Base-by-base conservation (phyloP, 2,329 filamentous ascomycete genomes). In the Ascochyta pisi region DNA sequence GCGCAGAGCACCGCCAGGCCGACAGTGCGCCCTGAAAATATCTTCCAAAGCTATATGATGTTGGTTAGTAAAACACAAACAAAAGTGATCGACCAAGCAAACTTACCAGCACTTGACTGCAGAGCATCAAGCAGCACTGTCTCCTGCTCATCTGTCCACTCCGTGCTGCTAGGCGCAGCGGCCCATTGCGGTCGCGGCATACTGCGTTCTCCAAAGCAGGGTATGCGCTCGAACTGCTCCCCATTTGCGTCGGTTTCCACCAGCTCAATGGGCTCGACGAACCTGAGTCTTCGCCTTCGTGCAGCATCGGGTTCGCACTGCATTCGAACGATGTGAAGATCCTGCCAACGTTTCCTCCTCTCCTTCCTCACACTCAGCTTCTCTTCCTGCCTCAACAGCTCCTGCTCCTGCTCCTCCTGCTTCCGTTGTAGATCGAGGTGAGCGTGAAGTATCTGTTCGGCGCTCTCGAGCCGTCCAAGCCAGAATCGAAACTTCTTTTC, bases 171-270 rank as follows among this genome's bases (percentile, higher is more conserved):
- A 51, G n/a, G 35, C 15, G 62, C 49, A 1, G 63, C 52, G 12
- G 45, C 26, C 19, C 56, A 51, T 27, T 50, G 56, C 9, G 54
- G 50, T 2, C 60, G 64, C 7, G 58, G 69, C 35, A 62, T 62
- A 3, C 63, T 68, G n/a, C 74, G 73, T 13, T 71, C 40, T 5
- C 65, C 70, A 57, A 81, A 77, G 5, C 76, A 51, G 1, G 73
- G 61, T 1, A 77, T 39, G 5, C 79, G 76, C 45, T 77, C 72
- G 44, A 80, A 79, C 0, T 50, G 50, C 0, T 68, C 27, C 6
- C 78, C 79, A 48, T 79, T 76, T 0, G 74, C 70, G 44, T 81
- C 78, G 23, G 62, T 55, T 16, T 76, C 72, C 4, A 62, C 64
- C 4, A 57, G 1, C 19, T 66, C 57, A 3, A 61, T 52, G n/a